These are phyloP conservation scores for Didymella pomorum DNA, from an alignment of 2,329 filamentous ascomycete species.

Conservation along the genomic window DNA sequence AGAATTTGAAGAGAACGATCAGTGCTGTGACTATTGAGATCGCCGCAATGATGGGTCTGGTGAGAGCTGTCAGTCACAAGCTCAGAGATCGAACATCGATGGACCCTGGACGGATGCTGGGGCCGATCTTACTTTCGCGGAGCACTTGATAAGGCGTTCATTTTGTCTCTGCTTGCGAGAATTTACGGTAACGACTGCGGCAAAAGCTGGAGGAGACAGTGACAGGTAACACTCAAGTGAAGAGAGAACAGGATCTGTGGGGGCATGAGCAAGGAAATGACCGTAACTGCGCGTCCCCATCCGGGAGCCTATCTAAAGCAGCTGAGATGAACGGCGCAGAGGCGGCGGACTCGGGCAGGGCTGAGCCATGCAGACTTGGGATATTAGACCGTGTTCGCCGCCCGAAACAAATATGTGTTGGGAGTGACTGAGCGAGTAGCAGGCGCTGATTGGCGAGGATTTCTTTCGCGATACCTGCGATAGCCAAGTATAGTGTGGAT, in stretches of 20 bases:
- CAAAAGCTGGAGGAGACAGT: constrained; percentile 9
- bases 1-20: constrained; percentile 37
- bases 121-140: constrained; percentile 13
- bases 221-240: constrained; percentile 6
- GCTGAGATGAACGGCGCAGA: constrained; percentile 13
- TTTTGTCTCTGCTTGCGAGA: constrained; percentile 9
- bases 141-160: constrained; percentile 14
- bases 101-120: not conserved
- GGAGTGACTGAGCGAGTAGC: constrained; percentile 5
- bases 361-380: constrained; percentile 15
- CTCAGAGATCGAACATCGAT: not conserved
- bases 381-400: constrained; percentile 12
- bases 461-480: not conserved
- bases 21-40: constrained; percentile 30
- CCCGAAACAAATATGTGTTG: not conserved
- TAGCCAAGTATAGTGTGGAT: constrained; percentile 12
- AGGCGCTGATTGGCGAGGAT: constrained; percentile 2
- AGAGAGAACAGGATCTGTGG: constrained; percentile 1
- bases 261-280: constrained; percentile 21
- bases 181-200: constrained; percentile 12
- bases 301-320: constrained; percentile 18
- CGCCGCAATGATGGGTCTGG: constrained; percentile 34
- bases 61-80: not conserved
- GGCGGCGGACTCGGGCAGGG: constrained; percentile 10
- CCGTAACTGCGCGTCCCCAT: constrained; percentile 11